phyloP scores from a whole-genome alignment of 352 stramenopile genomes.

The Pilasporangium apinafurcum region DNA sequence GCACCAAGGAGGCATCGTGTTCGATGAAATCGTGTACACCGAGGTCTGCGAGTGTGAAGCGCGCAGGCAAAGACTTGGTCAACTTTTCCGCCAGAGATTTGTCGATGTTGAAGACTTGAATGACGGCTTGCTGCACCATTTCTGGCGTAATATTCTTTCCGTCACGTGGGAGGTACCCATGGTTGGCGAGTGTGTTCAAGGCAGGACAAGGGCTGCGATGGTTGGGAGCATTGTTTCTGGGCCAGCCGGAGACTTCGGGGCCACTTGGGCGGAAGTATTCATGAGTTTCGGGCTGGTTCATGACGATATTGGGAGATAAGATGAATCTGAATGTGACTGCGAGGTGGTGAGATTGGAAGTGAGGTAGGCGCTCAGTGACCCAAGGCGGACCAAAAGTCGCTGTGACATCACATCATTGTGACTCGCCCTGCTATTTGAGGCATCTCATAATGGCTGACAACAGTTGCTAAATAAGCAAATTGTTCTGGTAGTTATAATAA shows the following conservation, averaged over 20 bases:
- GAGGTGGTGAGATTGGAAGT: no score
- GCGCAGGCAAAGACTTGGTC: constrained; percentile 14
- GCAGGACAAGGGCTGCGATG: constrained; percentile 51
- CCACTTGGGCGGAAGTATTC: constrained; percentile 29
- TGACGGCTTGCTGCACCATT: constrained; percentile 24
- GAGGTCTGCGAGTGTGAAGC: constrained; percentile 46
- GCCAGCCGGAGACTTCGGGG: constrained; percentile 29
- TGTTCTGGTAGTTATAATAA: no score
- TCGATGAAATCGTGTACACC: constrained; percentile 51
- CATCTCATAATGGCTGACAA: no score
- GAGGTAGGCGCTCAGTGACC: no score
- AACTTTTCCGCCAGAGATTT: constrained; percentile 20
- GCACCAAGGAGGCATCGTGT: constrained; percentile 62
- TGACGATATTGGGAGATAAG: no score
- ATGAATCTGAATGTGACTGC: no score
- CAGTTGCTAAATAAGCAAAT: no score
- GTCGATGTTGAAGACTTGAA: constrained; percentile 45
- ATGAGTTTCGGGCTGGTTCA: no score
- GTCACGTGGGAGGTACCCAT: constrained; percentile 25
- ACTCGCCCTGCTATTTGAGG: no score
- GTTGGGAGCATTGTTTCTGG: constrained; percentile 22
- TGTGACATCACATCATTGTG: no score
- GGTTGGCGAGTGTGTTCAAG: constrained; percentile 63
- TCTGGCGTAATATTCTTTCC: constrained; percentile 37
- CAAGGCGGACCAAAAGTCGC: no score